Percentiles rank a stretch among this genome's conserved stretches.
These are phyloP conservation scores for Xerocomus brunneocitrinus DNA, from an alignment of 768 basidiomycete genomes.

Conservation along the genomic window DNA sequence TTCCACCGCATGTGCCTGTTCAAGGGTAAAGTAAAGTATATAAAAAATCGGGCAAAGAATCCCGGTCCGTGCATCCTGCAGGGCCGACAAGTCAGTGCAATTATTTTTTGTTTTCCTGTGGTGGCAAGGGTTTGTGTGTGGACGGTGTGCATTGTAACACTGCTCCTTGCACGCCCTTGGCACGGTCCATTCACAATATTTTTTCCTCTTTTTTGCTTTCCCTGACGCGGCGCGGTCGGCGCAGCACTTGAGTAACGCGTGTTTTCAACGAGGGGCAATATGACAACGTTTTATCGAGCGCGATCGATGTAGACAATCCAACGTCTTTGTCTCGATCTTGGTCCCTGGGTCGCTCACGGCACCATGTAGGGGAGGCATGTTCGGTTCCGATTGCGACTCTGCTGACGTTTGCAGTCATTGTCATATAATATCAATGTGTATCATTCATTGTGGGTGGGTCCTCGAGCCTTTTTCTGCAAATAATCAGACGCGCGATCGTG, in stretches of 20 bases:
- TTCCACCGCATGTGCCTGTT: slow-evolving; percentile 5
- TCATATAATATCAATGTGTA: background rate
- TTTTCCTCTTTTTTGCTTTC: background rate
- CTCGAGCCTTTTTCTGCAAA: background rate
- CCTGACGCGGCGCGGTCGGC: slow-evolving; percentile 4
- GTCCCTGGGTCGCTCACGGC: background rate
- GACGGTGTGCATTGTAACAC: background rate
- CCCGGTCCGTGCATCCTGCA: slow-evolving; percentile 7
- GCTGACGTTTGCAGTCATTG: background rate
- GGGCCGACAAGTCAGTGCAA: background rate
- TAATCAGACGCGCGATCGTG: background rate
- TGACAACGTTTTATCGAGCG: background rate
- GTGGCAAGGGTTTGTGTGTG: background rate
- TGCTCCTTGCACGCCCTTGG: background rate
- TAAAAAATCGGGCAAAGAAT: background rate
- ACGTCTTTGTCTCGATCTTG: slow-evolving; percentile 6
- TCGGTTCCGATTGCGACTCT: slow-evolving; percentile 7
- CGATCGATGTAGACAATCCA: slow-evolving; percentile 4
- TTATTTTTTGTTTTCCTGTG: background rate
- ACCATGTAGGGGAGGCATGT: background rate
- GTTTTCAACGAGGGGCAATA: slow-evolving; percentile 24
- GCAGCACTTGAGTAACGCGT: slow-evolving; percentile 15
- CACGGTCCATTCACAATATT: background rate
- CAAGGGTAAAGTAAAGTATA: background rate
- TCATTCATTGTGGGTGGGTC: background rate